Conservation (phyloP, 2,329 filamentous ascomycete species). For the Mariannaea elegans region DNA sequence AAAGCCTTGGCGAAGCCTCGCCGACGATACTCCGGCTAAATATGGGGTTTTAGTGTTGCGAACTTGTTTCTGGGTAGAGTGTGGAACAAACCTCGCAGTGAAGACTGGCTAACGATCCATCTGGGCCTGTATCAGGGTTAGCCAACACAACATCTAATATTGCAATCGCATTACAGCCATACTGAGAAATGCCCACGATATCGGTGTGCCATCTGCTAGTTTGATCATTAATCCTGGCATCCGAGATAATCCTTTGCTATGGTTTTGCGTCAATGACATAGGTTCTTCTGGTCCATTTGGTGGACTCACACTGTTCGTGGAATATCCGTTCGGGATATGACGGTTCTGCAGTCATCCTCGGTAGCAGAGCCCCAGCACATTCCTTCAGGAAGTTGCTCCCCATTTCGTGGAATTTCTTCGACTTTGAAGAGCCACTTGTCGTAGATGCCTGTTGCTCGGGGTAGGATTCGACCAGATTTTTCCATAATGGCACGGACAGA, state of each 20-base stretch:
- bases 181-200: constrained; percentile 73
- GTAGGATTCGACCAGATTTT: constrained; percentile 37
- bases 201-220: constrained; percentile 54
- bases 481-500: constrained; percentile 38
- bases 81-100: constrained; percentile 62
- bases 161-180: not conserved
- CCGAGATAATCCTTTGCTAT: constrained; percentile 52
- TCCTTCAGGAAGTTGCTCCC: constrained; percentile 51
- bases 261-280: too few relatives aligned
- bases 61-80: not conserved
- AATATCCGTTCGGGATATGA: constrained; percentile 64
- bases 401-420: constrained; percentile 52
- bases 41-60: rapidly evolving
- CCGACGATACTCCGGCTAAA: constrained; percentile 63
- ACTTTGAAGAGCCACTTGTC: constrained; percentile 68
- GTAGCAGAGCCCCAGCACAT: constrained; percentile 65
- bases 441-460: constrained; percentile 45
- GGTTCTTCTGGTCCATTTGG: not conserved
- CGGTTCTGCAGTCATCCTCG: constrained; percentile 63
- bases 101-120: constrained; percentile 68
- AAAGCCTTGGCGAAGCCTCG: constrained; percentile 71
- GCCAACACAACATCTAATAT: not conserved
- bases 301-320: constrained; percentile 59
- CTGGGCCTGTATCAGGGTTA: constrained; percentile 52
- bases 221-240: constrained; percentile 60